Evolutionary conservation across 768 basidiomycete genomes (phyloP).

Genomic region (Lactarius indigo): DNA sequence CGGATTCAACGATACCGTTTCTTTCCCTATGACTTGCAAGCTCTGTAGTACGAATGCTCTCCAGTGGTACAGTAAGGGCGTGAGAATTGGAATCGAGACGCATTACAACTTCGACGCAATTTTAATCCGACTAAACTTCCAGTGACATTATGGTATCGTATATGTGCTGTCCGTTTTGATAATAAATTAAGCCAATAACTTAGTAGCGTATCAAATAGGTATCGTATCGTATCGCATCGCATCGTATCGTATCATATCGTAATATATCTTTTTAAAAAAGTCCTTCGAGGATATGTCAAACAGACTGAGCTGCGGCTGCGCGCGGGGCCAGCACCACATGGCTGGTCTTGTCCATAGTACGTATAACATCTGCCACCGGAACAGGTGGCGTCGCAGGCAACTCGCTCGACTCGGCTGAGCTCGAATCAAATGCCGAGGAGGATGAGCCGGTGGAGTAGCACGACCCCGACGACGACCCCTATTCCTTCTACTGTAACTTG

Average conservation of each 20-base stretch:
- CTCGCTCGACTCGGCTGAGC: background rate
- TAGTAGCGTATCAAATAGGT: background rate
- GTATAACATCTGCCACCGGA: background rate
- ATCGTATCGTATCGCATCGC: background rate
- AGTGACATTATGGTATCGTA: background rate
- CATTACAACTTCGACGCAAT: too few relatives aligned
- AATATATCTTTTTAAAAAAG: background rate
- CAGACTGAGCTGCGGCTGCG: background rate
- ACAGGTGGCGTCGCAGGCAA: background rate
- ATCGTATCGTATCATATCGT: background rate
- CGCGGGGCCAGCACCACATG: background rate
- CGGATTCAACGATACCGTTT: too few relatives aligned
- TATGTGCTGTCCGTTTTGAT: background rate
- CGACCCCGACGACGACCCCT: background rate
- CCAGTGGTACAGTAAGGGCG: too few relatives aligned
- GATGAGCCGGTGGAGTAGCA: background rate
- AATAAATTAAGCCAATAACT: background rate
- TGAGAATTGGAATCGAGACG: background rate
- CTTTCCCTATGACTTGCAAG: too few relatives aligned
- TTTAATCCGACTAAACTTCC: background rate
- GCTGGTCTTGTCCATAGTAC: background rate
- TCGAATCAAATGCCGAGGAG: background rate
- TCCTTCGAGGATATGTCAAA: background rate
- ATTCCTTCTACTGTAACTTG: too few relatives aligned
- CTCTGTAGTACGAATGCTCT: too few relatives aligned